Percentiles rank a stretch among this genome's conserved stretches.
Evolutionary conservation across 768 basidiomycete genomes (phyloP).

Genomic region (Mycena amicta): DNA sequence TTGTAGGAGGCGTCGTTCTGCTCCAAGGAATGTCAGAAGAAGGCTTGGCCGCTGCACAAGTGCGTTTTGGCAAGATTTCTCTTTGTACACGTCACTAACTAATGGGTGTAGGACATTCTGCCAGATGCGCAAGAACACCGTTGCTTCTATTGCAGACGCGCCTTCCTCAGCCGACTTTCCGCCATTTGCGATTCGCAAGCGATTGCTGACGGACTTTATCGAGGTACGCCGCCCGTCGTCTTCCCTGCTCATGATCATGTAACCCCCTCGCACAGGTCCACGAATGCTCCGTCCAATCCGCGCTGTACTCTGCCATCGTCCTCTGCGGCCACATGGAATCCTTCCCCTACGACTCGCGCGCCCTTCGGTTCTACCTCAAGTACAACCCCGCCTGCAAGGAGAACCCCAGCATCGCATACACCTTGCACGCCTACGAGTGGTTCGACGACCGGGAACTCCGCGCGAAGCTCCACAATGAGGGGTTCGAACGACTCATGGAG

Average conservation of each 20-base stretch:
- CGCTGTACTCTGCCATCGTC: conserved; percentile 6
- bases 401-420: conserved; percentile 11
- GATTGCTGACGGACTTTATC: conserved; percentile 14
- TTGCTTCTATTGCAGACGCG: conserved; percentile 1
- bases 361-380: not conserved
- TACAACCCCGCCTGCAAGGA: conserved; percentile 16
- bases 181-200: conserved; percentile 6
- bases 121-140: conserved; percentile 3
- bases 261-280: not conserved
- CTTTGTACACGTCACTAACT: not conserved
- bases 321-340: conserved; percentile 12
- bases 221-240: conserved; percentile 1
- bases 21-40: conserved; percentile 12
- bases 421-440: not conserved
- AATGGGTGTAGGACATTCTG: conserved; percentile 1
- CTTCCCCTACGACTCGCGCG: conserved; percentile 4
- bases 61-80: too few relatives aligned
- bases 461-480: not conserved
- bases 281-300: conserved; percentile 9
- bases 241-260: not conserved
- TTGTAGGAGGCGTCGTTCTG: conserved; percentile 14
- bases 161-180: conserved; percentile 11
- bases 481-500: not conserved
- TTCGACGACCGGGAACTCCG: not conserved
- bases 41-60: conserved; percentile 16